A percentile compares a stretch with the other conserved stretches of the same genome.
Conservation (phyloP, 2,329 filamentous ascomycete genomes). For the Diplodia scrobiculata region DNA sequence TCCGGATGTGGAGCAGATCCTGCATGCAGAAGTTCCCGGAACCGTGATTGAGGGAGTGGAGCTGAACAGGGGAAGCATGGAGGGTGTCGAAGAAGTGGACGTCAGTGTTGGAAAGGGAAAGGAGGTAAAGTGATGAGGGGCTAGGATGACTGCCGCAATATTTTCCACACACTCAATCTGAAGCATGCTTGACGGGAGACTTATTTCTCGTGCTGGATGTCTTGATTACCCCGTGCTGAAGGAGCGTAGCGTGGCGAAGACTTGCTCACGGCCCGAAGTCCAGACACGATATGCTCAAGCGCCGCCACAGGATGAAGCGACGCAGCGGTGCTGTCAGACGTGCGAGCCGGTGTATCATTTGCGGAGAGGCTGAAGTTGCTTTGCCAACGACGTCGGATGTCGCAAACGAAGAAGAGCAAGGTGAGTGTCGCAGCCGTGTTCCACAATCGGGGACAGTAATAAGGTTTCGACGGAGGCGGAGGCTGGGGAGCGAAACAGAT, state of each 20-base stretch:
- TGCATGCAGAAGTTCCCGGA: not conserved
- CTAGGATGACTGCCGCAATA: too few species aligned
- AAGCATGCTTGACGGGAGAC: not conserved
- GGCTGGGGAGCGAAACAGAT: not conserved
- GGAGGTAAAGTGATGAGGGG: not conserved
- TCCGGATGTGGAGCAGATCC: constrained; percentile 13
- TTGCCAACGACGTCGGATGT: not conserved
- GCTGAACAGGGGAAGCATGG: not conserved
- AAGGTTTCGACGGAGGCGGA: not conserved
- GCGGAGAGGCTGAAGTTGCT: not conserved
- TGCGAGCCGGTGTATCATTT: not conserved
- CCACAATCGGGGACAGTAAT: not conserved
- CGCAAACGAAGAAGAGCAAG: not conserved
- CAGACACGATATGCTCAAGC: not conserved
- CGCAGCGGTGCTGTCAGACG: not conserved
- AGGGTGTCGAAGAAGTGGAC: constrained; percentile 4
- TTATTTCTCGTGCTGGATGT: not conserved
- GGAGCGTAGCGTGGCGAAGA: not conserved
- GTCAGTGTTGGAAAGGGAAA: constrained; percentile 10
- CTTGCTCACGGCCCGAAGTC: not conserved
- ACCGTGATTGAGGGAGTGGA: constrained; percentile 7
- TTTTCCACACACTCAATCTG: not conserved
- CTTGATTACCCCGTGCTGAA: not conserved
- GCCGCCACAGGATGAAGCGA: too few species aligned
- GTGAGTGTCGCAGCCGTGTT: not conserved